phyloP scores from a whole-genome alignment of 805 yeast genomes.

The Candida qinlingensis region DNA sequence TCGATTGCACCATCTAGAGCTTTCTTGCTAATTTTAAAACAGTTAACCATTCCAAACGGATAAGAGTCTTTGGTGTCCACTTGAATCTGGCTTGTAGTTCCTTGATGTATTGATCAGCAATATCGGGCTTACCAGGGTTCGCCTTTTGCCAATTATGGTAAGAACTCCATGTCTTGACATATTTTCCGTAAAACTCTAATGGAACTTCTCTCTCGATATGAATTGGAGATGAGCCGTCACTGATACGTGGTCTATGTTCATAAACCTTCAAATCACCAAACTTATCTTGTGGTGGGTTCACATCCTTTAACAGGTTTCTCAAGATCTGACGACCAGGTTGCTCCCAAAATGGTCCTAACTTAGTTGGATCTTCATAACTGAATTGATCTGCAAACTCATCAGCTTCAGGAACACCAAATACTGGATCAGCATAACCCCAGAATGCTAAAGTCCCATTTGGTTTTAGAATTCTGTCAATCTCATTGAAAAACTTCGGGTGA shows the following conservation, averaged over 20 bases:
- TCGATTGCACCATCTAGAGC: not conserved
- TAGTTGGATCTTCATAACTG: constrained; percentile 41
- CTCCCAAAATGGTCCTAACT: constrained; percentile 74
- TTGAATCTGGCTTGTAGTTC: constrained; percentile 38
- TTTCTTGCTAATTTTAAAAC: constrained; percentile 45
- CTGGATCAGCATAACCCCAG: constrained; percentile 79
- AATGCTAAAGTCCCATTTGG: constrained; percentile 65
- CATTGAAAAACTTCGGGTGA: constrained; percentile 45
- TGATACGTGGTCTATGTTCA: constrained; percentile 24
- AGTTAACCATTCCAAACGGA: constrained; percentile 45
- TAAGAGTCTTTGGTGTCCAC: constrained; percentile 37
- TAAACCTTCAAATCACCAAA: constrained; percentile 37
- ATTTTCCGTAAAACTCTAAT: constrained; percentile 42
- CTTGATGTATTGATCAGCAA: constrained; percentile 29
- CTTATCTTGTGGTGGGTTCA: constrained; percentile 35
- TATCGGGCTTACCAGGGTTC: constrained; percentile 26
- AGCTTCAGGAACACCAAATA: constrained; percentile 45
- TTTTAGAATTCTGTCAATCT: constrained; percentile 44
- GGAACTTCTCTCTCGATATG: constrained; percentile 34
- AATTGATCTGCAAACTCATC: constrained; percentile 49
- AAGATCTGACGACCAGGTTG: constrained; percentile 70
- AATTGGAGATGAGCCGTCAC: constrained; percentile 19
- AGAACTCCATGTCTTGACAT: constrained; percentile 68
- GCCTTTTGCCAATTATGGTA: constrained; percentile 49
- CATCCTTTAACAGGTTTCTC: constrained; percentile 36